Percentiles rank a stretch among this genome's conserved stretches.
phyloP scores from a whole-genome alignment of 2,329 filamentous ascomycete species.

The Ophiostoma sp. region DNA sequence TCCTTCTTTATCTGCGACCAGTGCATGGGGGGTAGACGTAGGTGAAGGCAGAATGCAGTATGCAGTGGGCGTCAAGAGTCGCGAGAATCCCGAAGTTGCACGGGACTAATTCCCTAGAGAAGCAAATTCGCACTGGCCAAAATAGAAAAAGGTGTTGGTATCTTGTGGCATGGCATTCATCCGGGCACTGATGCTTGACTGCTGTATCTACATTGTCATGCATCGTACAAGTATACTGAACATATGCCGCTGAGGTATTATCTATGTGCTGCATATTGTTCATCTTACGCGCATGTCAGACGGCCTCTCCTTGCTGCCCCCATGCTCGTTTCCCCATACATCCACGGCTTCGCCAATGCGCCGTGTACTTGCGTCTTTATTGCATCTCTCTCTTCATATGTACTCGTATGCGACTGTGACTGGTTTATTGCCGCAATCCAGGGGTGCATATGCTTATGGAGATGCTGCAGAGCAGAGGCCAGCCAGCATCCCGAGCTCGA shows the following conservation, averaged over 20 bases:
- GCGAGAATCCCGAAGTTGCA: neutral
- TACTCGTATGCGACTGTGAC: neutral
- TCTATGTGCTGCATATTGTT: too few relatives aligned
- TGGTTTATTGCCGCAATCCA: neutral
- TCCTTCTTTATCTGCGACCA: neutral
- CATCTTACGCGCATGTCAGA: too few relatives aligned
- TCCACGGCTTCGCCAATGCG: too few relatives aligned
- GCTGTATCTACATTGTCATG: too few relatives aligned
- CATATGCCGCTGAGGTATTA: too few relatives aligned
- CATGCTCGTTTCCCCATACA: too few relatives aligned
- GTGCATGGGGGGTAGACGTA: neutral
- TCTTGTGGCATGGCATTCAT: neutral
- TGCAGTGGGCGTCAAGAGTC: neutral
- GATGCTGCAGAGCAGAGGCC: conserved; percentile 8
- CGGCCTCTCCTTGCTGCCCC: too few relatives aligned
- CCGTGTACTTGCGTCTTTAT: neutral
- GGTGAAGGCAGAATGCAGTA: neutral
- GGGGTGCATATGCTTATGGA: neutral
- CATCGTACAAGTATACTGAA: too few relatives aligned
- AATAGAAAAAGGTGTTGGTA: neutral
- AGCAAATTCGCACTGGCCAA: neutral
- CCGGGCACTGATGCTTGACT: too few relatives aligned
- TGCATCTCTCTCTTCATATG: neutral
- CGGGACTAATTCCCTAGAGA: conserved; percentile 9
- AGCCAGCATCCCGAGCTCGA: conserved; percentile 9